phyloP scores from a whole-genome alignment of 1,284 basidiomycete species.

The Ceratobasidium sp. region DNA sequence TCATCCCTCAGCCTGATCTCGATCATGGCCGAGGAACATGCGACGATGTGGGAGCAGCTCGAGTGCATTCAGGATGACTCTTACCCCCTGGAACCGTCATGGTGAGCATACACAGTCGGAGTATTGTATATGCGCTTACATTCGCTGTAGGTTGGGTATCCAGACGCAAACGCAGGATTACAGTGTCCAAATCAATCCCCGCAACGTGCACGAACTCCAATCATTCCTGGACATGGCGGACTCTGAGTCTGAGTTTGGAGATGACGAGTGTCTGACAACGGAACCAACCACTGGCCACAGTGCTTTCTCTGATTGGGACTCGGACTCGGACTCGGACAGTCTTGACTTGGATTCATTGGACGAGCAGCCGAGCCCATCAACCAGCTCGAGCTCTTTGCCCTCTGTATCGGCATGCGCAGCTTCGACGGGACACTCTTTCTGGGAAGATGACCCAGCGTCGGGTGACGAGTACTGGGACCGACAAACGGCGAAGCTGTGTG shows the following conservation, averaged over 20 bases:
- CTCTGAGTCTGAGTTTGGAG: constrained; percentile 5
- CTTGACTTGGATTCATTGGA: constrained; percentile 1
- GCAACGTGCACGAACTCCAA: neutral
- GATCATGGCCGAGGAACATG: constrained; percentile 34
- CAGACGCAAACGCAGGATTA: constrained; percentile 14
- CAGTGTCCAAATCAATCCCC: constrained; percentile 9
- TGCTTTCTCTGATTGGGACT: constrained; percentile 34
- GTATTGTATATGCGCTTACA: constrained; percentile 20
- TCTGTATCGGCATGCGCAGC: constrained; percentile 14
- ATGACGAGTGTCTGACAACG: neutral
- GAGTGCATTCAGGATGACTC: neutral
- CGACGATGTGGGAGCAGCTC: constrained; percentile 29
- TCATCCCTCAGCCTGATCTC: constrained; percentile 29
- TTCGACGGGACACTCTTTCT: constrained; percentile 15
- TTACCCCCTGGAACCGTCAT: neutral
- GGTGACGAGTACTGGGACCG: constrained; percentile 35
- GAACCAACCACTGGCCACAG: constrained; percentile 26
- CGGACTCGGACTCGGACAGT: constrained; percentile 22
- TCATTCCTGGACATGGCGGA: constrained; percentile 36
- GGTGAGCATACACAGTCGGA: neutral
- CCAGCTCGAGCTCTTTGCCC: constrained; percentile 13
- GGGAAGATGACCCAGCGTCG: constrained; percentile 19
- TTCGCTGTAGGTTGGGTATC: constrained; percentile 14
- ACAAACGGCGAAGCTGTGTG: constrained; percentile 20
- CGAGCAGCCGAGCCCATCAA: constrained; percentile 13